phyloP scores from a whole-genome alignment of 2,329 filamentous ascomycete species.

The Pestalotiopsis sp. region DNA sequence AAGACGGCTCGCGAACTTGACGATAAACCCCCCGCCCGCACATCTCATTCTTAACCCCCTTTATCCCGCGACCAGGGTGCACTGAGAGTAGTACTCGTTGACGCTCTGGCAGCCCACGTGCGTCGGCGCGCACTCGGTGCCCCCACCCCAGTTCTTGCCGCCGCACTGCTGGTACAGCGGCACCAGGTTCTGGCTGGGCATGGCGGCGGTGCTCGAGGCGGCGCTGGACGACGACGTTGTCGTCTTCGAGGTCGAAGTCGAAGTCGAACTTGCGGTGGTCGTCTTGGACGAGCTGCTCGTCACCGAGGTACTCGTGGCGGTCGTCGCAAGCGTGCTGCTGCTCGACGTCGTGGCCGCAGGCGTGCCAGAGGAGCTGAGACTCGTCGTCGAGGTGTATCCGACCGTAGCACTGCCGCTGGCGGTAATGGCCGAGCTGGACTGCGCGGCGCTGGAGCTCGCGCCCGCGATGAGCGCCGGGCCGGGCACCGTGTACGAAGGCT shows the following conservation, averaged over 20 bases:
- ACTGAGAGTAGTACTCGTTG: conserved; percentile 7
- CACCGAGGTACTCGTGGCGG: neutral
- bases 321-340: neutral
- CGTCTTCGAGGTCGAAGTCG: neutral
- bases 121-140: neutral
- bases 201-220: neutral
- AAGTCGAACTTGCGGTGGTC: neutral
- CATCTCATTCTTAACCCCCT: neutral
- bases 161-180: conserved; percentile 3
- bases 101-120: neutral
- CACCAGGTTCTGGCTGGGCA: neutral
- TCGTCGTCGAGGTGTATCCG: neutral
- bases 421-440: conserved; percentile 18
- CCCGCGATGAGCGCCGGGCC: conserved; percentile 27
- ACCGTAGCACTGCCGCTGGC: neutral
- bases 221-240: neutral
- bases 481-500: conserved; percentile 27
- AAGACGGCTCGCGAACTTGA: too few relatives aligned
- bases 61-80: neutral
- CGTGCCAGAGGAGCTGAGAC: neutral
- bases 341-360: neutral
- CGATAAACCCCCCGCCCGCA: too few relatives aligned
- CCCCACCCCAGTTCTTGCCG: neutral
- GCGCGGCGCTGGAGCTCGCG: conserved; percentile 25
- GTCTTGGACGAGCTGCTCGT: neutral